Percentiles rank a stretch among this genome's conserved stretches.
These are phyloP conservation scores for Colletotrichum theobromicola DNA, from an alignment of 2,329 filamentous ascomycete species.

Conservation along the genomic window DNA sequence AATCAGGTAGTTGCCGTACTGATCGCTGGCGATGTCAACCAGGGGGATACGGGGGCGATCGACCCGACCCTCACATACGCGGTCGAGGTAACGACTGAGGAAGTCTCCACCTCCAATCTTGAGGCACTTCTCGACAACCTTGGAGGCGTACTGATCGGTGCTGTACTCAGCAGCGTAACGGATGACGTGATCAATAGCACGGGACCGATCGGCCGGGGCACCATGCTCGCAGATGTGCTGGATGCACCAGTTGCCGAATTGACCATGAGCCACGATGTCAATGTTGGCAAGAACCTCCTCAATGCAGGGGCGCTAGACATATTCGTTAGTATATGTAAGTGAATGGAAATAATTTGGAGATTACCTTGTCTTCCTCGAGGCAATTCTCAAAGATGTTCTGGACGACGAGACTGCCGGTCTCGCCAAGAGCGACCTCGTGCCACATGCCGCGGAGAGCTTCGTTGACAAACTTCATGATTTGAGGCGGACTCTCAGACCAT, in stretches of 20 bases:
- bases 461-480: slow-evolving; percentile 99
- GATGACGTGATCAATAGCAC: slow-evolving; percentile 94
- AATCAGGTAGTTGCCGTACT: slow-evolving; percentile 98
- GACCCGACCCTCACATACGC: slow-evolving; percentile 88
- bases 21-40: slow-evolving; percentile 97
- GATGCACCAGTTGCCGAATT: slow-evolving; percentile 99
- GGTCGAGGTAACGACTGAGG: slow-evolving; percentile 87
- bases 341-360: no score
- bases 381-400: slow-evolving; percentile 99
- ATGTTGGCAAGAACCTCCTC: slow-evolving; percentile 96
- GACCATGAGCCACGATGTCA: slow-evolving; percentile 93
- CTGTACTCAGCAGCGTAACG: slow-evolving; percentile 94
- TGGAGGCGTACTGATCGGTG: slow-evolving; percentile 98
- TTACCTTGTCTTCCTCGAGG: slow-evolving; percentile 95
- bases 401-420: slow-evolving; percentile 96
- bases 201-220: slow-evolving; percentile 85
- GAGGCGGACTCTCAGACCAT: slow-evolving; percentile 92
- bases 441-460: slow-evolving; percentile 95
- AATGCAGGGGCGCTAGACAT: slow-evolving; percentile 85
- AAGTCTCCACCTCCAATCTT: slow-evolving; percentile 95
- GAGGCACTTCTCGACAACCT: slow-evolving; percentile 98
- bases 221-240: slow-evolving; percentile 99
- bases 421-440: slow-evolving; percentile 96
- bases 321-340: no score
- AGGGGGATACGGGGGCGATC: slow-evolving; percentile 95